Evolutionary conservation across 2,329 filamentous ascomycete species (phyloP), one percentile per base, ranked within the genome.

Genomic region (Fusarium ambrosium): DNA sequence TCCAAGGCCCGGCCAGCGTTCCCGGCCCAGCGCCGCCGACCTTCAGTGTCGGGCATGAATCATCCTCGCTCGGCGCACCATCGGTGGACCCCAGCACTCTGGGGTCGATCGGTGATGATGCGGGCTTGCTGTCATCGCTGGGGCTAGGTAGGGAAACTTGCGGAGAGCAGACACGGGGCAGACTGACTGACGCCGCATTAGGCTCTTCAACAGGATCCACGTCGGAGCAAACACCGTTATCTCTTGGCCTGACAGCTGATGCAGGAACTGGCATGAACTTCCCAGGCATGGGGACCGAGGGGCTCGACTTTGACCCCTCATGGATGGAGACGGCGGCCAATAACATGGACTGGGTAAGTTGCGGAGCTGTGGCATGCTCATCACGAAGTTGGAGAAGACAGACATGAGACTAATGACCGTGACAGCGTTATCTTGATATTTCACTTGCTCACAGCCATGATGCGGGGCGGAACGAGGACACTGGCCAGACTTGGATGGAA

Each of bases 301-400:
- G 71, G 9, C 70, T 81, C 24, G 72, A 79, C 18, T 80, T 84
- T 64, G 83, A 84, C 62, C 69, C 80, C n/a, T 79, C 82, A 20
- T 85, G 83, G 83, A 81, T 84, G 68, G 73, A 80, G 34, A 75
- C 76, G 14, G 74, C 77, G 61, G 73, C 72, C 34, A 76, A 80
- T 27, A 79, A 78, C 63, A 81, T 85, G 79, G 83, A 85, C 68
- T 85, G 83, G 83, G 83, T 85, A 75, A 71, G 82, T 80, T 39
- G 22, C 14, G 18, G 58, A 60, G 51, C 39, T 58, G 10, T 22
- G 37, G 7, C 39, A 66, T 61, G 29, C 36, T 53, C 18, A 32
- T 55, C 20, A 37, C 24, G 27, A 55, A 56, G 59, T 27, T 13
- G 60, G 55, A 32, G 43, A 24, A 58, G 34, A 22, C 41, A 58